Evolutionary conservation across 2,329 filamentous ascomycete species (phyloP), one percentile per base, ranked within the genome.

Genomic region (Fusarium mangiferae): DNA sequence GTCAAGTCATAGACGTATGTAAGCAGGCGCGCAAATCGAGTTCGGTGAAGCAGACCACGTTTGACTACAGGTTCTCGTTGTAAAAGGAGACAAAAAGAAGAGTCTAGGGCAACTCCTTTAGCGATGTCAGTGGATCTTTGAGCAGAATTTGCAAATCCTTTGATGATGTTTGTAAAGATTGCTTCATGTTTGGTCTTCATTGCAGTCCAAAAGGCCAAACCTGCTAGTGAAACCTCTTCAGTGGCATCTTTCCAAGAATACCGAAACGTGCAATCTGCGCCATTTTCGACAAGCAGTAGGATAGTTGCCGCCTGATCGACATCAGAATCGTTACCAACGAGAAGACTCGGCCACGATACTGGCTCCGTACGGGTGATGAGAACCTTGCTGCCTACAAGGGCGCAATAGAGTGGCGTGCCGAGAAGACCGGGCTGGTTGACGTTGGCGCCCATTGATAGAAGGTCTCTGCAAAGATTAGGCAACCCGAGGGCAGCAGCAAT

Each of bases 401-500:
- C 79, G 45, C 82, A 84, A 52, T 79, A 81, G 7, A 83, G 61
- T 18, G 83, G 80, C 11, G 79, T 78, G 0, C 81, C 82, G 13
- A 80, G 64, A 12, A 71, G 55, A 18, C 81, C 76, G 3, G 45
- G 35, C 13, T 70, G 48, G 35, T 80, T 75, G 38, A 79, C 45
- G 22, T 74, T 54, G 24, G 73, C 74, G 1, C 75, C 77, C 26
- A 68, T 60, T 1, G 60, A 68, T 3, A 81, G n/a, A 7, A 82
- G 76, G 14, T 75, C 66, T 38, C 67, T 57, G 68, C 79, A 81
- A 8, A 83, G 65, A 11, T 64, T 76, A 3, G 78, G 74, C 22
- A 84, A 55, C 9, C 80, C 78, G 12, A 84, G 72, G 5, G 80
- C 77, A 5, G 82, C 80, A 24, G 83, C 81, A 14, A 83, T 64